Evolutionary conservation across 306 rosid species (phyloP).

Genomic region (Castanopsis chinensis): DNA sequence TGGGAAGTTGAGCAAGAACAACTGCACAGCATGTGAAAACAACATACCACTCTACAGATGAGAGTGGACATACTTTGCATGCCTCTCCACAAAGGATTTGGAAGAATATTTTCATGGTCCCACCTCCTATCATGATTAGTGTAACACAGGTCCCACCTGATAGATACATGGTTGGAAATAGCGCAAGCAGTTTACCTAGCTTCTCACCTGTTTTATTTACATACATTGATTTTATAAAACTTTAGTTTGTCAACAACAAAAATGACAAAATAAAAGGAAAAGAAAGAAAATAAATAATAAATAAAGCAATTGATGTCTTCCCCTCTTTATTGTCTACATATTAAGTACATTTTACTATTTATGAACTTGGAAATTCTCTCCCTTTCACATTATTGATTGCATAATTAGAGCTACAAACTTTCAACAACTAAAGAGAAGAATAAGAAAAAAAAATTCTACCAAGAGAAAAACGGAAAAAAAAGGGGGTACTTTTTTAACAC

Average conservation of each 20-base stretch:
- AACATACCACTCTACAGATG: constrained; percentile 60
- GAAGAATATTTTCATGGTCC: constrained; percentile 69
- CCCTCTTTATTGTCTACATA: too few relatives aligned
- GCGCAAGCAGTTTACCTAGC: constrained; percentile 52
- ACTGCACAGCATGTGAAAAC: constrained; percentile 53
- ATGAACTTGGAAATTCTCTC: too few relatives aligned
- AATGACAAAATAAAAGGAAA: too few relatives aligned
- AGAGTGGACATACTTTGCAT: constrained; percentile 22
- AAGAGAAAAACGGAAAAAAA: too few relatives aligned
- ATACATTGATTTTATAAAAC: neutral
- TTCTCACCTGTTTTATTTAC: constrained; percentile 52
- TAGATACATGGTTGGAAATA: constrained; percentile 69
- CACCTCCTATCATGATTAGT: constrained; percentile 66
- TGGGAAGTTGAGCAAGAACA: constrained; percentile 76
- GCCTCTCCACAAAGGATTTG: constrained; percentile 36
- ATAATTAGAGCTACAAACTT: too few relatives aligned
- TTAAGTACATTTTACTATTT: too few relatives aligned
- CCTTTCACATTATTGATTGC: too few relatives aligned
- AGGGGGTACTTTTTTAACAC: too few relatives aligned
- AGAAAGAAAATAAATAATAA: too few relatives aligned
- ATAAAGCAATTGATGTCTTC: too few relatives aligned
- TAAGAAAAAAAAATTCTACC: too few relatives aligned
- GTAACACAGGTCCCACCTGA: constrained; percentile 83
- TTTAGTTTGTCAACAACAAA: neutral
- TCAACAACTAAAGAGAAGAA: too few relatives aligned